phyloP scores from a whole-genome alignment of 2,329 filamentous ascomycete genomes.

The Paraconiothyrium sp. region DNA sequence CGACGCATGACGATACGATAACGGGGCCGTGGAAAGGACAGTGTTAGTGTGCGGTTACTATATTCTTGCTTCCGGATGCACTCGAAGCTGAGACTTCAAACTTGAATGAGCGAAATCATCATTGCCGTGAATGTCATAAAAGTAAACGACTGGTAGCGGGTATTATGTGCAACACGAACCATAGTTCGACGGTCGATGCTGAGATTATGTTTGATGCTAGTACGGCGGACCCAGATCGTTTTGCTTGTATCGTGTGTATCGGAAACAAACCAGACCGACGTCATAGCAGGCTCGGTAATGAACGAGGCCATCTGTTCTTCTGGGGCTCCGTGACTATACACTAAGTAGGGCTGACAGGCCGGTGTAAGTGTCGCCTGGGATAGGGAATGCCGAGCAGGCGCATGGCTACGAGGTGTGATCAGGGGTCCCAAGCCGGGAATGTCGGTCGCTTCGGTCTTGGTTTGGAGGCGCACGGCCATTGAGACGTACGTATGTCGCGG shows the following conservation, averaged over 20 bases:
- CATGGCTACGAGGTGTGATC: not conserved
- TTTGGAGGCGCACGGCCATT: slow-evolving; percentile 26
- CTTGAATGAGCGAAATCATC: not conserved
- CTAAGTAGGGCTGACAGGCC: not conserved
- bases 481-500: slow-evolving; percentile 21
- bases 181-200: not conserved
- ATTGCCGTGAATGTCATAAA: not conserved
- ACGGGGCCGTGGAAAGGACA: not conserved
- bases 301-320: slow-evolving; percentile 24
- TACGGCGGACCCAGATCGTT: too few species aligned
- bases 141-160: not conserved
- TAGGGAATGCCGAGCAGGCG: not conserved
- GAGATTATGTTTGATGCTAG: not conserved
- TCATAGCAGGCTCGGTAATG: not conserved
- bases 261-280: slow-evolving; percentile 14
- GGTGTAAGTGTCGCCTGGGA: not conserved
- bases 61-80: slow-evolving; percentile 1
- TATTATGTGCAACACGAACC: not conserved
- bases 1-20: slow-evolving; percentile 14
- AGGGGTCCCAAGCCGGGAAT: slow-evolving; percentile 18
- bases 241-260: slow-evolving; percentile 10
- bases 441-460: slow-evolving; percentile 24
- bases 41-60: not conserved
- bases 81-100: not conserved
- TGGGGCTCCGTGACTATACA: not conserved